Conservation (phyloP, 371 early-diverging fungal species). For the Lichtheimia ramosa region DNA sequence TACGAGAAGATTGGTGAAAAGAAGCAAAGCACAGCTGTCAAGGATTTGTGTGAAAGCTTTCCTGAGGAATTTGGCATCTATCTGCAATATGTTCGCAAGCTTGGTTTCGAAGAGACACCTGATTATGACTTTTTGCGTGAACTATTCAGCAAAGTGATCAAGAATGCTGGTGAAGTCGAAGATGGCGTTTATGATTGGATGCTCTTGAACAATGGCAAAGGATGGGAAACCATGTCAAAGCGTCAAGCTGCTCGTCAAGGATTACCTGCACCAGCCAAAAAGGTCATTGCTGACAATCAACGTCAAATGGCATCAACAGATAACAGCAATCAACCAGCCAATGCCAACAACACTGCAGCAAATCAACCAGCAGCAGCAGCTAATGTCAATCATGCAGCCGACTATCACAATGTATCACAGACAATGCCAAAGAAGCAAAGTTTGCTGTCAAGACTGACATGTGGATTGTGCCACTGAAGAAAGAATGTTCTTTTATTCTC, state of each 20-base stretch:
- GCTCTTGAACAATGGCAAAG: conserved; percentile 58
- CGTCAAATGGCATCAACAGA: conserved; percentile 13
- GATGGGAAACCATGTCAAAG: conserved; percentile 41
- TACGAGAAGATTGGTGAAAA: conserved; percentile 89
- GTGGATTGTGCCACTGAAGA: conserved; percentile 16
- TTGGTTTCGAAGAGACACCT: conserved; percentile 91
- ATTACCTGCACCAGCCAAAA: conserved; percentile 21
- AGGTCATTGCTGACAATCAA: conserved; percentile 20
- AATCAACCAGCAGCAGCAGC: too few species aligned
- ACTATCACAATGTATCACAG: too few species aligned
- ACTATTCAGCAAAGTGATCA: conserved; percentile 79
- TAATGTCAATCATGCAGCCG: too few species aligned
- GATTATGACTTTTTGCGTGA: conserved; percentile 84
- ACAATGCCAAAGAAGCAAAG: conserved; percentile 13
- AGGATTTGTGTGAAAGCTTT: conserved; percentile 73
- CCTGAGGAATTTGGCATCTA: conserved; percentile 90
- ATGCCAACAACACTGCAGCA: conserved; percentile 1
- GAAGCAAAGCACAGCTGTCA: conserved; percentile 77
- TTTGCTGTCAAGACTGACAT: conserved; percentile 18
- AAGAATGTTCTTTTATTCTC: too few species aligned
- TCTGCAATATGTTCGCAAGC: conserved; percentile 82
- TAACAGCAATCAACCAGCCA: not conserved
- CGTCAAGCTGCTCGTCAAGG: conserved; percentile 23
- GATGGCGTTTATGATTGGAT: conserved; percentile 92
- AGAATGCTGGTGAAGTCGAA: conserved; percentile 67